Base-by-base conservation (phyloP, 805 yeast genomes). In the Wickerhamomyces pijperi region DNA sequence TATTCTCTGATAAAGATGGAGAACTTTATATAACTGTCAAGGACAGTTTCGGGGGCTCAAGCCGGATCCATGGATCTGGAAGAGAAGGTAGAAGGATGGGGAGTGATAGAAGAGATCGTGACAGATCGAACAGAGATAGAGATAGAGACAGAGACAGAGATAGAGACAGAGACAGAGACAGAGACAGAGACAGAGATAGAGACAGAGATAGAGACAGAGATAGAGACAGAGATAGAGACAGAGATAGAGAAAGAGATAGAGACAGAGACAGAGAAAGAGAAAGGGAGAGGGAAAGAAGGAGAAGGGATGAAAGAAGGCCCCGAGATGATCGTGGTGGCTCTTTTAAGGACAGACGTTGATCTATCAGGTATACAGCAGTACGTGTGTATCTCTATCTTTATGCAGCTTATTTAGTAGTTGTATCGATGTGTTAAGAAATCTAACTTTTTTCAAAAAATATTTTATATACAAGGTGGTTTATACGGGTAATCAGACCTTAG, bases 1-100 rank as follows among this genome's bases (percentile, higher is more conserved):
- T 59, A 1, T 58, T 43, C 41, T 42, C 61, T 3, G 56, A 61
- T 0, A 51, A 51, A 14, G 43, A 48, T 4, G 51, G 55, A 9
- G 46, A 41, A 11, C 34, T 51, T 1, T 19, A 36, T n/a, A 28
- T 41, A 11, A 34, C 48, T 5, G 17, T 31, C 7, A 33, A 37
- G 18, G 37, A 35, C 28, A 33, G 37, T 14, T 34, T 35, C 20
- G 34, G 32, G 20, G 16, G n/a, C 28, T 19, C 34, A 5, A 39
- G 34, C 5, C 19, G 18, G 34, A 25, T 37, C 15, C 37, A 39
- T 18, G 13, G 36, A 13, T 16, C 20, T 16, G 37, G 36, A 18
- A 41, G 39, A 20, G 38, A 29, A 9, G 16, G 40, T 8, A 40
- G 36, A 2, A 23, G 41, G 20, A 36, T 14, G 14, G 21, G 15